Conservation (phyloP, 176 grass and related monocot genomes). For the Oryza glaberrima region DNA sequence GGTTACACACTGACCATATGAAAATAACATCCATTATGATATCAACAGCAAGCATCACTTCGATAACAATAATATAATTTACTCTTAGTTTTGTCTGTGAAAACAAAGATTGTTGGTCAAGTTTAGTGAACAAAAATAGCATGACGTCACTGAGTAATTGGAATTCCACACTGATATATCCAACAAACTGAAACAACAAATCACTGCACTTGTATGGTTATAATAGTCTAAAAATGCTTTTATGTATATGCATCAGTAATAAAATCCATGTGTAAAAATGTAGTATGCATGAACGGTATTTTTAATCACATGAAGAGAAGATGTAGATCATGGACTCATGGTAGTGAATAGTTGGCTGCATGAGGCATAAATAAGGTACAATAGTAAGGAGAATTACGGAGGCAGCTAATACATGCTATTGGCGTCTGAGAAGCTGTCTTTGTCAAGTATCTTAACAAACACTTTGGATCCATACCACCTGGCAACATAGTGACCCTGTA, state of each 20-base stretch:
- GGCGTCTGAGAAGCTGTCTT: slow-evolving; percentile 80
- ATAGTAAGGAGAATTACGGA: slow-evolving; percentile 37
- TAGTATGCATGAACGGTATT: not conserved
- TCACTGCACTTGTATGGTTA: not conserved
- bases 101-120: not conserved
- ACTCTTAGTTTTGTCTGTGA: not conserved
- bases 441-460: slow-evolving; percentile 86
- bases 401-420: slow-evolving; percentile 76
- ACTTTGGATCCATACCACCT: slow-evolving; percentile 99
- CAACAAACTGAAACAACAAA: not conserved
- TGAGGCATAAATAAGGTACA: not conserved
- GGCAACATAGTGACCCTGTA: slow-evolving; percentile 73
- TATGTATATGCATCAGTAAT: not conserved
- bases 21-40: slow-evolving; percentile 4
- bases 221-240: not conserved
- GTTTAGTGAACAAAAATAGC: not conserved
- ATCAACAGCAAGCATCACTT: not conserved
- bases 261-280: not conserved
- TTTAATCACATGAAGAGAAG: not conserved
- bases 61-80: slow-evolving; percentile 22
- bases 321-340: not conserved
- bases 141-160: not conserved
- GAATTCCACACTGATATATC: not conserved
- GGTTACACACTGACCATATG: not conserved
- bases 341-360: not conserved